Percentiles rank a stretch among this genome's conserved stretches.
Evolutionary conservation across 208 protist species (phyloP).

Genomic region (Trypanosoma melophagium): DNA sequence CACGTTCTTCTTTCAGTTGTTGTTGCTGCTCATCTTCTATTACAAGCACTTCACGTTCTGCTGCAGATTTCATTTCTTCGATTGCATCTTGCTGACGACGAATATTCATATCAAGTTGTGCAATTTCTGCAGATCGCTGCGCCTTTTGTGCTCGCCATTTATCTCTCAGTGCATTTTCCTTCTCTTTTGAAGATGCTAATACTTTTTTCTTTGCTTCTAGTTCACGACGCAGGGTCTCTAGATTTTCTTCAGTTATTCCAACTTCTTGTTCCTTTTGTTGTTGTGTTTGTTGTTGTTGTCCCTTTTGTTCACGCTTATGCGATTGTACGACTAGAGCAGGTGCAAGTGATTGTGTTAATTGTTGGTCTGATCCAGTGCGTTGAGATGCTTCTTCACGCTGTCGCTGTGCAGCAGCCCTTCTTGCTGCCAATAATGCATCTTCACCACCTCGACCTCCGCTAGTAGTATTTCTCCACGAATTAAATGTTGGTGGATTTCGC

Average conservation of each 20-base stretch:
- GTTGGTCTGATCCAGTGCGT: background rate
- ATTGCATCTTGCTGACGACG: constrained; percentile 43
- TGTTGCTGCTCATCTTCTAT: constrained; percentile 54
- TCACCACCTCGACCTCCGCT: constrained; percentile 15
- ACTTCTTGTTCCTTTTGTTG: background rate
- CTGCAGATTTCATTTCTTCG: constrained; percentile 55
- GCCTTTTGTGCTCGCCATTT: constrained; percentile 67
- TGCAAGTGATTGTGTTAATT: background rate
- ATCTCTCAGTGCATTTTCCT: constrained; percentile 55
- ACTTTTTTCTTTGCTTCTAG: constrained; percentile 64
- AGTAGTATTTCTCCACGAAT: background rate
- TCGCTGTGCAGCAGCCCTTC: constrained; percentile 49
- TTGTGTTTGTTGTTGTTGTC: constrained; percentile 5
- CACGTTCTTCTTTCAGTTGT: constrained; percentile 43
- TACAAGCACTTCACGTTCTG: constrained; percentile 47
- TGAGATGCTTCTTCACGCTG: constrained; percentile 50
- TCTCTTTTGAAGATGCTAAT: constrained; percentile 43
- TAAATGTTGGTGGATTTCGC: constrained; percentile 27
- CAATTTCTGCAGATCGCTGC: constrained; percentile 66
- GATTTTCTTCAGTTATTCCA: constrained; percentile 37
- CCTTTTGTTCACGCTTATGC: background rate
- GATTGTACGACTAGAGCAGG: background rate
- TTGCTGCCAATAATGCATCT: constrained; percentile 61
- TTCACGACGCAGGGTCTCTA: constrained; percentile 55
- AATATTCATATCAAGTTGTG: constrained; percentile 61